Base-by-base conservation (phyloP, 441 rosid species). In the Biscutella laevigata region DNA sequence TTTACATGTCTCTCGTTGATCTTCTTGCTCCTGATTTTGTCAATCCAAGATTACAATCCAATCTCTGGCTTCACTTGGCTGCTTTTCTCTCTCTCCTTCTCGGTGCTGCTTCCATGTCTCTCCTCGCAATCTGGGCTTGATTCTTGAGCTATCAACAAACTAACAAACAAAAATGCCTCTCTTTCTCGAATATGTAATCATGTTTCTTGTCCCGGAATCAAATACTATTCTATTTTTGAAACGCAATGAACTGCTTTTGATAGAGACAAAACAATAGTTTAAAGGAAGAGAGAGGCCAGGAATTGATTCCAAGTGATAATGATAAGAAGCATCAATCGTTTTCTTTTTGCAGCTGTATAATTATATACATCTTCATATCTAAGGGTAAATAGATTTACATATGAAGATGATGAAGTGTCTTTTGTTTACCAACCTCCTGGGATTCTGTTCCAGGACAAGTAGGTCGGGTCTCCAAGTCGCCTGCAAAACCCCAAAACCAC, bases 401-500 rank as follows among this genome's bases (percentile, higher is more conserved):
- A 49, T 8, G 25, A n/a, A 47, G 48, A 53, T 35, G 7, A 14
- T 25, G 4, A 2, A 55, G 7, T 22, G 54, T 50, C 49, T 40
- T 56, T 34, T 51, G 37, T 36, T 71, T 65, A 88, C 48, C 71
- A 78, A 11, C 88, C 86, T 15, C 86, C 89, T 0, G 91, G 85
- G 47, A 52, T 70, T 62, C 87, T 81, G 77, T 86, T 86, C 97
- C 97, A 90, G 5, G 95, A 86, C 69, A 90, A 69, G 68, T 86
- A 90, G 3, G 95, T 66, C 40, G 97, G 95, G 71, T 90, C 97
- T 62, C 95, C 97, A 50, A 90, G 87, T 53, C 76, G 80, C 94
- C 97, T 90, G 86, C 55, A 51, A 69, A 48, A 27, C 5, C 11
- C 15, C 19, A 35, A 29, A 54, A n/a, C 15, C 43, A 52, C 40